Conservation (phyloP, 148 eudicot genomes). For the Arctostaphylos glauca region DNA sequence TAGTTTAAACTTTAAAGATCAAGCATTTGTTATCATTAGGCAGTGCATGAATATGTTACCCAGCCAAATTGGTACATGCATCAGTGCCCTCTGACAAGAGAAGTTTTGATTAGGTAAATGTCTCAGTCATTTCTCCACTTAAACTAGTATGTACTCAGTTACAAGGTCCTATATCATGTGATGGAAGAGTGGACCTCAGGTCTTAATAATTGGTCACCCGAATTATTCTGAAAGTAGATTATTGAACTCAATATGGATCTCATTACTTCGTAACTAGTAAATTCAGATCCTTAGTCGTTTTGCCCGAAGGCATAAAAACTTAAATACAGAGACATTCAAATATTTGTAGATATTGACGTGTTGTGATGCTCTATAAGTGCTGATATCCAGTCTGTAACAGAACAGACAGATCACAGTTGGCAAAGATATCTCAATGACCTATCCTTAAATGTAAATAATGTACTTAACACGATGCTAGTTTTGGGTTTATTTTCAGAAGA, state of each 20-base stretch:
- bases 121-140: background rate
- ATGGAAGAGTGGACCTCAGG: background rate
- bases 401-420: too few relatives aligned
- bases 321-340: background rate
- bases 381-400: background rate
- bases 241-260: background rate
- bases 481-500: background rate
- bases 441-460: background rate
- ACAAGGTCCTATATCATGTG: constrained; percentile 14
- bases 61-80: background rate
- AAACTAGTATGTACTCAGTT: background rate
- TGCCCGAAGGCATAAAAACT: background rate
- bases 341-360: background rate
- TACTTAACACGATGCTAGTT: constrained; percentile 1
- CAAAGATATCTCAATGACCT: background rate
- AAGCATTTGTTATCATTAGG: background rate
- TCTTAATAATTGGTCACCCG: background rate
- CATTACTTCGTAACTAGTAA: background rate
- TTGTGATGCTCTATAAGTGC: background rate
- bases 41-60: background rate
- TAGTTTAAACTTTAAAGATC: background rate
- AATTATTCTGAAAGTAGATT: background rate
- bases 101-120: background rate
- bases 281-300: background rate
- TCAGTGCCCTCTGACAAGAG: background rate